phyloP scores from a whole-genome alignment of 2,329 filamentous ascomycete genomes.

The Raffaelea albimanens region DNA sequence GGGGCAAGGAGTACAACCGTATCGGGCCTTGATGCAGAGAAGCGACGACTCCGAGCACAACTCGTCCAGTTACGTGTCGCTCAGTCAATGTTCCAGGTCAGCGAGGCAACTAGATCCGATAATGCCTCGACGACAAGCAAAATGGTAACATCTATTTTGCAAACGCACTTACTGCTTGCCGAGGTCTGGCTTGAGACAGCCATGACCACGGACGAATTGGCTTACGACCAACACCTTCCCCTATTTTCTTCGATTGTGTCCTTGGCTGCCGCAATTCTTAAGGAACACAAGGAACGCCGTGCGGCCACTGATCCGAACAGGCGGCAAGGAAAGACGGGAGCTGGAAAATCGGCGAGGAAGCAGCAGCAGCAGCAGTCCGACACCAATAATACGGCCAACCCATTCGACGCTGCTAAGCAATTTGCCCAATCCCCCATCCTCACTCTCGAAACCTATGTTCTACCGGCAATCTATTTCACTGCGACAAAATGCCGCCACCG shows the following conservation, averaged over 20 bases:
- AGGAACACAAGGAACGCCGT: too few species aligned
- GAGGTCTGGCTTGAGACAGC: conserved; percentile 24
- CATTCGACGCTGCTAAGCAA: too few species aligned
- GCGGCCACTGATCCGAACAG: too few species aligned
- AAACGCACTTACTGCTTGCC: conserved; percentile 23
- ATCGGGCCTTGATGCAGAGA: conserved; percentile 19
- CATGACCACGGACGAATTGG: conserved; percentile 19
- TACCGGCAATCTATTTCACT: conserved; percentile 29
- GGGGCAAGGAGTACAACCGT: conserved; percentile 14
- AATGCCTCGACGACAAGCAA: too few species aligned
- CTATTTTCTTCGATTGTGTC: conserved; percentile 26
- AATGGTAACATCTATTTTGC: conserved; percentile 24
- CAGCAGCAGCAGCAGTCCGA: too few species aligned
- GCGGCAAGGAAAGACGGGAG: background rate
- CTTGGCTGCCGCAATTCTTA: conserved; percentile 19
- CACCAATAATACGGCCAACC: too few species aligned
- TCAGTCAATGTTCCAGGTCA: conserved; percentile 20
- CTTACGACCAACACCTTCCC: conserved; percentile 21
- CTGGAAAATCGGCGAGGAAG: background rate
- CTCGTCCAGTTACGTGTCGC: conserved; percentile 21
- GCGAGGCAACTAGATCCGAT: conserved; percentile 12
- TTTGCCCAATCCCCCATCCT: conserved; percentile 14
- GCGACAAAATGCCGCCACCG: conserved; percentile 29
- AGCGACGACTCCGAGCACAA: conserved; percentile 23
- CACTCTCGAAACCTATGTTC: conserved; percentile 28